phyloP scores from a whole-genome alignment of 176 grass and related monocot species.

The Rhynchospora breviuscula region DNA sequence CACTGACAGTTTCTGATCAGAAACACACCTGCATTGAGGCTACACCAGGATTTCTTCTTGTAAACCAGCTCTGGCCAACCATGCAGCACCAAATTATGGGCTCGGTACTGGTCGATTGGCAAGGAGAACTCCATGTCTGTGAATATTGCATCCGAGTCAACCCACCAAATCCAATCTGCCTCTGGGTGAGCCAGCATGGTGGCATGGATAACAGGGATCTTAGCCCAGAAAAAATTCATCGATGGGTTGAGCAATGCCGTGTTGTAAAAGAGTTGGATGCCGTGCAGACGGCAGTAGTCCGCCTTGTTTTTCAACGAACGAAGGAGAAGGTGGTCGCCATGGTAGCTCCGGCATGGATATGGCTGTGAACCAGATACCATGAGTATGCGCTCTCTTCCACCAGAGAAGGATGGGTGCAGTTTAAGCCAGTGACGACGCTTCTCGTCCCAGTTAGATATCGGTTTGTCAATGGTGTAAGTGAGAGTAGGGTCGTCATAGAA shows the following conservation, averaged over 20 bases:
- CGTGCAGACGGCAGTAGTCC: conserved; percentile 88
- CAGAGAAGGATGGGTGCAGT: conserved; percentile 33
- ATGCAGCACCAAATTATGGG: conserved; percentile 69
- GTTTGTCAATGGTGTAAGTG: conserved; percentile 52
- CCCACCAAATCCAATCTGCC: conserved; percentile 93
- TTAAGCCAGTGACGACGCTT: conserved; percentile 60
- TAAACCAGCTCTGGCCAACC: conserved; percentile 64
- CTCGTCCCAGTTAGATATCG: conserved; percentile 57
- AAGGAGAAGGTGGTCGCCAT: conserved; percentile 54
- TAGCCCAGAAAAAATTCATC: conserved; percentile 71
- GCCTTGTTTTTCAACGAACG: conserved; percentile 81
- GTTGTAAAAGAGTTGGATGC: conserved; percentile 69
- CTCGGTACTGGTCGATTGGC: conserved; percentile 39
- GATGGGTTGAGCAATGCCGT: conserved; percentile 52
- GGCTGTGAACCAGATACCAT: conserved; percentile 90
- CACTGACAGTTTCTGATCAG: conserved; percentile 97
- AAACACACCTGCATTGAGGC: conserved; percentile 96
- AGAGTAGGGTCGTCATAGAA: conserved; percentile 76
- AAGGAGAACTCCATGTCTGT: conserved; percentile 85
- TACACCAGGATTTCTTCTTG: conserved; percentile 44
- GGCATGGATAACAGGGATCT: conserved; percentile 54
- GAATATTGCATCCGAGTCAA: conserved; percentile 88
- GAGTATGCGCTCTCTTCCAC: conserved; percentile 32
- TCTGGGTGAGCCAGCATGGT: conserved; percentile 85
- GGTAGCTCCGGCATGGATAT: conserved; percentile 36